Evolutionary conservation across 1,139 yeast species (phyloP).

Genomic region (Suhomyces coccinellae): DNA sequence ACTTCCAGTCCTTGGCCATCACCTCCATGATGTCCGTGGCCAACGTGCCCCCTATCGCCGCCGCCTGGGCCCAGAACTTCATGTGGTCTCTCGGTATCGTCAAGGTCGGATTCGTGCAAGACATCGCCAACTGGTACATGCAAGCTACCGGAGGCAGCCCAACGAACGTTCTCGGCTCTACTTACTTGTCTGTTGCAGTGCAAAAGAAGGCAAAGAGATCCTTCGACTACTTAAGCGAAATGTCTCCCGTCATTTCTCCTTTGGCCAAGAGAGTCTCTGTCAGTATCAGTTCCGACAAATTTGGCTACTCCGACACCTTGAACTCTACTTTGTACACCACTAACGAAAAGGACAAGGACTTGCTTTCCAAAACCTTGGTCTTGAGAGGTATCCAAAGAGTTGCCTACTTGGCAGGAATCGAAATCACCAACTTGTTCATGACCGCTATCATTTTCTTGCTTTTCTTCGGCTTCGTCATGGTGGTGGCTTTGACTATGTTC

Average conservation of each 20-base stretch:
- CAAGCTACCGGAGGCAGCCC: slow-evolving; percentile 94
- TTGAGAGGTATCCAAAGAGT: slow-evolving; percentile 92
- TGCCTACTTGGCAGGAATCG: slow-evolving; percentile 79
- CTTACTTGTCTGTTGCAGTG: slow-evolving; percentile 71
- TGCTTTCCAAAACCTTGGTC: slow-evolving; percentile 67
- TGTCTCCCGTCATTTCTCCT: slow-evolving; percentile 13
- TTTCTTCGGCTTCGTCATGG: slow-evolving; percentile 72
- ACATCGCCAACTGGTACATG: slow-evolving; percentile 88
- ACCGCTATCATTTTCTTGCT: slow-evolving; percentile 84
- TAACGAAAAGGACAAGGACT: slow-evolving; percentile 59
- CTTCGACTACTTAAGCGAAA: slow-evolving; percentile 19
- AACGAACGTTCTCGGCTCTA: slow-evolving; percentile 63
- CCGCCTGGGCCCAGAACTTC: slow-evolving; percentile 98
- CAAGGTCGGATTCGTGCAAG: slow-evolving; percentile 75
- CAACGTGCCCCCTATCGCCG: slow-evolving; percentile 92
- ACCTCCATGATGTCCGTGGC: slow-evolving; percentile 96
- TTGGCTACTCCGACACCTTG: slow-evolving; percentile 50
- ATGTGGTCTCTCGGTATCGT: slow-evolving; percentile 96
- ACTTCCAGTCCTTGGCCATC: slow-evolving; percentile 91
- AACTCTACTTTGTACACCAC: slow-evolving; percentile 65
- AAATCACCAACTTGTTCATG: slow-evolving; percentile 79
- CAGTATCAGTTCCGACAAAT: slow-evolving; percentile 39
- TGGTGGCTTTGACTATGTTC: slow-evolving; percentile 63
- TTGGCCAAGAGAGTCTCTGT: slow-evolving; percentile 34
- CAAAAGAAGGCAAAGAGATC: slow-evolving; percentile 53